Conservation (phyloP, 169 alveolate genomes). For the Plasmodium chabaudi region DNA sequence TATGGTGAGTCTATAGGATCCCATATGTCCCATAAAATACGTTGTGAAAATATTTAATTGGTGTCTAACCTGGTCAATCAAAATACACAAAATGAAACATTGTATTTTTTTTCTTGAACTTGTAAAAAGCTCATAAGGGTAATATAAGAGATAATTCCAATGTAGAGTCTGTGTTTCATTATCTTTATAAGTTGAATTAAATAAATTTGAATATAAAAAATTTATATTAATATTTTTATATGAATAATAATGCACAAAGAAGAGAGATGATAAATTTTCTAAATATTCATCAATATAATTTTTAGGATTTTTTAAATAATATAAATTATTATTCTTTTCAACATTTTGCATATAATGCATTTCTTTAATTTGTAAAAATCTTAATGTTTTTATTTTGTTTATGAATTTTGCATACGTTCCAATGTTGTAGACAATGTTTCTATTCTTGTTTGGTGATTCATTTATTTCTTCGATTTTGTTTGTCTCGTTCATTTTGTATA, state of each 20-base stretch:
- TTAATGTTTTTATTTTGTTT: constrained; percentile 41
- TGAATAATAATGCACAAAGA: constrained; percentile 37
- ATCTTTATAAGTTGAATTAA: constrained; percentile 1
- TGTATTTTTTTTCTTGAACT: constrained; percentile 52
- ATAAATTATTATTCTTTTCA: constrained; percentile 30
- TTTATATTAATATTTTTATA: constrained; percentile 52
- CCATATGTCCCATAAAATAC: neutral
- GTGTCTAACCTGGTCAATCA: constrained; percentile 26
- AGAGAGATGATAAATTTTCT: constrained; percentile 51
- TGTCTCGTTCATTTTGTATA: neutral
- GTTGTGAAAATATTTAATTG: no score
- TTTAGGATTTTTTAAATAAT: constrained; percentile 20
- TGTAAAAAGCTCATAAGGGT: constrained; percentile 52
- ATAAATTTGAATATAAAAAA: constrained; percentile 39
- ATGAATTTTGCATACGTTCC: neutral
- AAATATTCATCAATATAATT: constrained; percentile 61
- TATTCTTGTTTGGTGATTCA: neutral
- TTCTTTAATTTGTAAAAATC: constrained; percentile 64
- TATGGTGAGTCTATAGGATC: neutral
- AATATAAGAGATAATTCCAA: constrained; percentile 58
- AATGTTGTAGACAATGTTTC: neutral
- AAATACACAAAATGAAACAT: constrained; percentile 16
- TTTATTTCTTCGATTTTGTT: neutral
- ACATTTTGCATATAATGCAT: constrained; percentile 27
- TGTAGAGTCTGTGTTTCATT: constrained; percentile 15